These are phyloP conservation scores for Globisporangium cylindrosporum DNA, from an alignment of 352 stramenopile species.

Conservation along the genomic window DNA sequence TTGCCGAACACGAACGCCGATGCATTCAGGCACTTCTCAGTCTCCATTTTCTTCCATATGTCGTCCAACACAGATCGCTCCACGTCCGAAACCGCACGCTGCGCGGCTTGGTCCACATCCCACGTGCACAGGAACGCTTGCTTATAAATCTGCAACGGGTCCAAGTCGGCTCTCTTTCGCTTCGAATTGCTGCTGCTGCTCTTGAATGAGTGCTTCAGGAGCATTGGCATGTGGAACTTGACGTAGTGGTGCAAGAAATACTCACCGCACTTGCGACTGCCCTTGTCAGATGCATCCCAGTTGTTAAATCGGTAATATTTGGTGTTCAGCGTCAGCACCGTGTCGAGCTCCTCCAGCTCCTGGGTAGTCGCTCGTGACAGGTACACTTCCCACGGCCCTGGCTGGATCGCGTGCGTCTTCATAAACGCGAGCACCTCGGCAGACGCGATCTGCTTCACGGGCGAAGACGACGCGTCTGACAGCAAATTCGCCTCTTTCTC, in stretches of 20 bases:
- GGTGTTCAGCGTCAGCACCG: slow-evolving; percentile 63
- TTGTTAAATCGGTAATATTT: slow-evolving; percentile 79
- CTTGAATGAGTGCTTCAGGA: slow-evolving; percentile 61
- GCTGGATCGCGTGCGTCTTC: slow-evolving; percentile 72
- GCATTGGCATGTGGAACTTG: slow-evolving; percentile 70
- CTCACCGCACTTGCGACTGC: slow-evolving; percentile 59
- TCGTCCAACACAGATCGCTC: slow-evolving; percentile 73
- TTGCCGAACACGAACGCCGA: slow-evolving; percentile 76
- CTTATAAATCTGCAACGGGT: slow-evolving; percentile 57
- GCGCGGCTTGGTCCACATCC: slow-evolving; percentile 69
- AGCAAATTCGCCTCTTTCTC: slow-evolving; percentile 45
- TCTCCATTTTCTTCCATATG: slow-evolving; percentile 84
- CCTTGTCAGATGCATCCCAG: slow-evolving; percentile 70
- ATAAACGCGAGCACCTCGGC: slow-evolving; percentile 75
- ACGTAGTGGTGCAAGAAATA: slow-evolving; percentile 85
- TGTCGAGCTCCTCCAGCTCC: slow-evolving; percentile 72
- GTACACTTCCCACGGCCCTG: slow-evolving; percentile 80
- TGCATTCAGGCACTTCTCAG: slow-evolving; percentile 56
- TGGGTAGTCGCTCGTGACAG: slow-evolving; percentile 55
- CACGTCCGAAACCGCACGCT: slow-evolving; percentile 71
- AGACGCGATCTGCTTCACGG: slow-evolving; percentile 57
- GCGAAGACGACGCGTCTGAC: slow-evolving; percentile 68
- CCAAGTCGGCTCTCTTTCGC: slow-evolving; percentile 47
- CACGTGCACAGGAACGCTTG: slow-evolving; percentile 84
- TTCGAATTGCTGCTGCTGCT: slow-evolving; percentile 31